These are phyloP conservation scores for Chaetomium olivaceum DNA, from an alignment of 2,329 filamentous ascomycete genomes.

Conservation along the genomic window DNA sequence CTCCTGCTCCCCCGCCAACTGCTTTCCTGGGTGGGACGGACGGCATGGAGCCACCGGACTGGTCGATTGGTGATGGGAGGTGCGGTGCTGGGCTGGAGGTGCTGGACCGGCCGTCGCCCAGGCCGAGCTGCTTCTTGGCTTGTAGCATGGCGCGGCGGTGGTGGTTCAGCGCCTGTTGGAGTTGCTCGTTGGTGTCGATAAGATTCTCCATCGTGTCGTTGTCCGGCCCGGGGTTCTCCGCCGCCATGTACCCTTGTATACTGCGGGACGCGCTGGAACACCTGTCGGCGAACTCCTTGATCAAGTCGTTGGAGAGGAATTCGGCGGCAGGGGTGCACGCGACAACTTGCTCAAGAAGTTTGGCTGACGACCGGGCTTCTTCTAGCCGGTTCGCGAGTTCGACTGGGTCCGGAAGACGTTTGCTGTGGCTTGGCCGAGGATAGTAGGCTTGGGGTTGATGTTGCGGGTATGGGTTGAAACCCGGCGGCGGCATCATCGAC, in stretches of 20 bases:
- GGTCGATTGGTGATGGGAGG: constrained; percentile 3
- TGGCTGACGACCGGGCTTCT: constrained; percentile 87
- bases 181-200: constrained; percentile 91
- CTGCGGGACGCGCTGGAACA: constrained; percentile 78
- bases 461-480: constrained; percentile 33
- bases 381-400: constrained; percentile 84
- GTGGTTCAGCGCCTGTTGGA: constrained; percentile 78
- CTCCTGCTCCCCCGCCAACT: constrained; percentile 6
- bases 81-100: constrained; percentile 35
- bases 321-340: constrained; percentile 79
- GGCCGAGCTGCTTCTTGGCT: constrained; percentile 57
- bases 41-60: constrained; percentile 29
- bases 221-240: constrained; percentile 77
- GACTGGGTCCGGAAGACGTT: constrained; percentile 62
- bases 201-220: constrained; percentile 91
- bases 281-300: constrained; percentile 87
- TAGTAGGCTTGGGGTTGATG: constrained; percentile 37
- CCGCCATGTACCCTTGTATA: constrained; percentile 82
- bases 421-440: constrained; percentile 50
- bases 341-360: constrained; percentile 87
- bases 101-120: constrained; percentile 36
- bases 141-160: constrained; percentile 79
- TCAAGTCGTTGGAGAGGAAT: constrained; percentile 78
- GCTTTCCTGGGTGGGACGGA: constrained; percentile 25
- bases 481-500: constrained; percentile 48